Evolutionary conservation across 768 basidiomycete species (phyloP), one percentile per base, ranked within the genome.

Genomic region (Russula earlei): DNA sequence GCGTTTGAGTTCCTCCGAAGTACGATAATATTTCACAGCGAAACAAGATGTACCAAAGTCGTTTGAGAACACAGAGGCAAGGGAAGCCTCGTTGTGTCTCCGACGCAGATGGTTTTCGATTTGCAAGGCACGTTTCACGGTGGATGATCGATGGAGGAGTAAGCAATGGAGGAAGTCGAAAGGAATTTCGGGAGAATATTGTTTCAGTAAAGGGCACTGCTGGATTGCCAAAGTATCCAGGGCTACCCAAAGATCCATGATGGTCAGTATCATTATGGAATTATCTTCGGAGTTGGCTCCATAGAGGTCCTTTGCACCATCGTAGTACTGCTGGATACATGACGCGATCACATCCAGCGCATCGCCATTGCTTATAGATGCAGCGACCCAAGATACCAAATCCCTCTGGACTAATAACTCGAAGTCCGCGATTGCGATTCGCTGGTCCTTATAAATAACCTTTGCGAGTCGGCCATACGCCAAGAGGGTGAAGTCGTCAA

Each of bases 231-330:
- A 31, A 24, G 59, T 68, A 59, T 80, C 78, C 5, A 80, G 65
- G 0, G 72, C 74, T 1, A 75, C 67, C 79, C 79, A 80, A 17
- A 80, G 67, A 31, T 77, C 73, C 22, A 79, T 61, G 31, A 73
- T 55, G 5, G 74, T 74, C 44, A 81, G 62, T 40, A 80, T 58
- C 70, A 80, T 75, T 2, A 73, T 51, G 11, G 70, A 71, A 5
- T 61, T 41, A n/a, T 59, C 36, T 45, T 61, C 64, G n/a, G 62
- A 42, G 33, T 63, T 55, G 3, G 22, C 22, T 15, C 47, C 50
- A 24, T 52, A 57, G 9, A 34, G 34, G 5, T 24, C 17, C 9
- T 45, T 45, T 10, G 59, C 53, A 15, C 33, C 49, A 12, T 31
- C 4, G 12, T 40, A 29, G 9, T 59, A 59, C 20, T 60, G 59